Conservation (phyloP, 352 stramenopile species). For the Phytophthora vignae region DNA sequence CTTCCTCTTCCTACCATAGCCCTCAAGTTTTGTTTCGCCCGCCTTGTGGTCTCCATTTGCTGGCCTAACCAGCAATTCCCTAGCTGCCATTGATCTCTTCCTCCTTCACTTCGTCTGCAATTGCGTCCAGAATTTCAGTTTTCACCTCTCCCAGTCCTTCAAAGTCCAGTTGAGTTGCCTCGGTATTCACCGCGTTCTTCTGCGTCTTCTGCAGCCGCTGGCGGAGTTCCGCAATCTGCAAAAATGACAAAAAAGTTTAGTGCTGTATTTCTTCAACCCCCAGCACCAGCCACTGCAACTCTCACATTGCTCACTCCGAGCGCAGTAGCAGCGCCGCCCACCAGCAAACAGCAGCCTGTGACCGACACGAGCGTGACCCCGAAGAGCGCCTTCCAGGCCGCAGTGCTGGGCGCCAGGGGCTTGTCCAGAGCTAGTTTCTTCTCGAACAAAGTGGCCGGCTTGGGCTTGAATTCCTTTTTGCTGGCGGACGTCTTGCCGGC, state of each 20-base stretch:
- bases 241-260: neutral
- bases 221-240: constrained; percentile 45
- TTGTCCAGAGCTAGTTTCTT: constrained; percentile 47
- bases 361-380: constrained; percentile 59
- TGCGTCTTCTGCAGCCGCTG: constrained; percentile 46
- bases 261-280: too few species aligned
- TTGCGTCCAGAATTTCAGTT: constrained; percentile 22
- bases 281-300: neutral
- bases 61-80: constrained; percentile 8
- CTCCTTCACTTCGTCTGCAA: constrained; percentile 25
- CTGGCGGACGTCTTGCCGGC: constrained; percentile 8
- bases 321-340: constrained; percentile 39
- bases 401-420: constrained; percentile 38
- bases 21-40: too few species aligned
- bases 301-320: constrained; percentile 56
- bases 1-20: too few species aligned
- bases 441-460: constrained; percentile 48
- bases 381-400: constrained; percentile 54
- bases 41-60: too few species aligned
- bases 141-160: constrained; percentile 36
- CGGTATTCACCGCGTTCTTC: constrained; percentile 4
- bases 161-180: constrained; percentile 29
- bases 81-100: constrained; percentile 10
- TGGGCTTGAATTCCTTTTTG: constrained; percentile 38
- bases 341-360: constrained; percentile 47